Percentiles rank a stretch among this genome's conserved stretches.
phyloP scores from a whole-genome alignment of 176 grass and related monocot genomes.

The Themeda triandra region DNA sequence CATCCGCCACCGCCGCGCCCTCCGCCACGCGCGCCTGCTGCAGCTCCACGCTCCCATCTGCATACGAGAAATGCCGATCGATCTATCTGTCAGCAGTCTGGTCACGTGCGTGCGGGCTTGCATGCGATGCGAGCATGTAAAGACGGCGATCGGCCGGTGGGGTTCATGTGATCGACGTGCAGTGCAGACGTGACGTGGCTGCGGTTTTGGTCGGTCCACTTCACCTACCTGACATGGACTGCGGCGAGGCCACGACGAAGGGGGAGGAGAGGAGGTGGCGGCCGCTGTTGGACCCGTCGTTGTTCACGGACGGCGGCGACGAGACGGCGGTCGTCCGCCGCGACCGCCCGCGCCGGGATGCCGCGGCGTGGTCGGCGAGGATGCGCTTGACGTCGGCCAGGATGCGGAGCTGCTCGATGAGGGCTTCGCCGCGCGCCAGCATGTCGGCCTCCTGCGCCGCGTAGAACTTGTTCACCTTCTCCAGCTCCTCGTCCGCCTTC shows the following conservation, averaged over 20 bases:
- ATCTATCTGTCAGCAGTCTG: too few species aligned
- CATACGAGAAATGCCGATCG: neutral
- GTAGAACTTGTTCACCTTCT: conserved; percentile 86
- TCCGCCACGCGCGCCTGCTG: conserved; percentile 38
- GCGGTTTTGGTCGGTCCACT: neutral
- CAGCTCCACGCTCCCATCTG: conserved; percentile 38
- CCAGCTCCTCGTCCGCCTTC: conserved; percentile 67
- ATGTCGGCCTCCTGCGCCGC: conserved; percentile 51
- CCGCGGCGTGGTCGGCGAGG: conserved; percentile 49
- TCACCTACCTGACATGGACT: conserved; percentile 70
- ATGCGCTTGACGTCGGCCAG: conserved; percentile 78
- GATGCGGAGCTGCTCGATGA: conserved; percentile 74
- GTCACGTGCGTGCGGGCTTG: too few species aligned
- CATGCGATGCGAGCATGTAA: too few species aligned
- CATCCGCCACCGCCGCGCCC: conserved; percentile 62
- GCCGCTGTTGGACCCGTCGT: conserved; percentile 10
- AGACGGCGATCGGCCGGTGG: neutral
- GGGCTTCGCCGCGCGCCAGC: conserved; percentile 51
- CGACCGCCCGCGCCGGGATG: neutral
- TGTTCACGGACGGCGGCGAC: neutral
- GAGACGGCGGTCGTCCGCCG: neutral
- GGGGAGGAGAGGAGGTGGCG: conserved; percentile 30
- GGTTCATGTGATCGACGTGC: conserved; percentile 16
- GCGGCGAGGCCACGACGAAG: conserved; percentile 49
- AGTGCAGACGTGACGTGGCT: conserved; percentile 18